Percentiles rank a stretch among this genome's conserved stretches.
Conservation (phyloP, 2,329 filamentous ascomycete species). For the Claviceps capensis region DNA sequence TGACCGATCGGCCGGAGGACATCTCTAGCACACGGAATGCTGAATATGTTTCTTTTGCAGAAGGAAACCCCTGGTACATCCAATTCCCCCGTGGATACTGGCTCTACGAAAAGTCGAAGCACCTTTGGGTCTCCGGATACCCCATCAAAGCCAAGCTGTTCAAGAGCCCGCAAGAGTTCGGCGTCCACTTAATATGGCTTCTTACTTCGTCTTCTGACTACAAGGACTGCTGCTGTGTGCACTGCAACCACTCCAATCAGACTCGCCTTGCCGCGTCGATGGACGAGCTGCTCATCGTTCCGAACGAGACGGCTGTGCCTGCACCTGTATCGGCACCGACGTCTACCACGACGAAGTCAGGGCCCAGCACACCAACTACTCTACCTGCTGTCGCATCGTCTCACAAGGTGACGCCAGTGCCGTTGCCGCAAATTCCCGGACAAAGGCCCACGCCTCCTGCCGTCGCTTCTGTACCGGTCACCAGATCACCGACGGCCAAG, state of each 20-base stretch:
- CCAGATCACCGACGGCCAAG: conserved; percentile 1
- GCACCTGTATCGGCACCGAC: conserved; percentile 1
- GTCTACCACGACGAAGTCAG: conserved; percentile 2
- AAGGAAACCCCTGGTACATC: conserved; percentile 30
- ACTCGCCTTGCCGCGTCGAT: conserved; percentile 11
- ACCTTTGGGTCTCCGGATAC: conserved; percentile 36
- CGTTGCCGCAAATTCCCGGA: conserved; percentile 21
- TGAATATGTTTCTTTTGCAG: conserved; percentile 11
- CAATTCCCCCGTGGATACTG: conserved; percentile 32
- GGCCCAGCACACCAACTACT: conserved; percentile 3
- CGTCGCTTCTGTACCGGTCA: background rate
- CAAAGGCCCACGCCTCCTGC: conserved; percentile 20
- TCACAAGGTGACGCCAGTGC: conserved; percentile 23
- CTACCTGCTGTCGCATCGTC: conserved; percentile 1
- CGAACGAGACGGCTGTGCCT: conserved; percentile 8
- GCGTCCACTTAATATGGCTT: conserved; percentile 38
- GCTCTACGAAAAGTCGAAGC: conserved; percentile 33
- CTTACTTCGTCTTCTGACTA: conserved; percentile 33
- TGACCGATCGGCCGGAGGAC: too few species aligned
- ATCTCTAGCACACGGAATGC: background rate
- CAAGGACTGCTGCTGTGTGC: conserved; percentile 35
- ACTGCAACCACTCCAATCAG: conserved; percentile 26
- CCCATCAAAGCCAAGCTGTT: conserved; percentile 34
- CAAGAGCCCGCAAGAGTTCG: conserved; percentile 40
- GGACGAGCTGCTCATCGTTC: conserved; percentile 13